phyloP scores from a whole-genome alignment of 805 yeast species.

The Yueomyces sinensis region DNA sequence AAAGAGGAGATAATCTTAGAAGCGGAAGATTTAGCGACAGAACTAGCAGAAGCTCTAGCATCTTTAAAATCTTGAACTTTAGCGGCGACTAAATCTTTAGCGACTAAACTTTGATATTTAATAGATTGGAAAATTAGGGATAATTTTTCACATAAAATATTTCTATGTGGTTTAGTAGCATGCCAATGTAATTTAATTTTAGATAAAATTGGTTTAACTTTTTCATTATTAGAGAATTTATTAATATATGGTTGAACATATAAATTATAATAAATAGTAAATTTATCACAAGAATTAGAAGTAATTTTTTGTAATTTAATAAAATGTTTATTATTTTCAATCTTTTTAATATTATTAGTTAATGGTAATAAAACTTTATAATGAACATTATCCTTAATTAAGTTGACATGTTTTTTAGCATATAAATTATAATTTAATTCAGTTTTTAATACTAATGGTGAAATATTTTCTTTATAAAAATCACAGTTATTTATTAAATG shows the following conservation, averaged over 20 bases:
- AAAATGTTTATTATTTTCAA: background rate
- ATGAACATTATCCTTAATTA: background rate
- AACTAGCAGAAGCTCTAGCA: too few species aligned
- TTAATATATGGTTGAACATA: background rate
- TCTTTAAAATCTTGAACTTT: background rate
- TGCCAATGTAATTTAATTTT: background rate
- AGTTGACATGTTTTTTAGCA: constrained; percentile 3
- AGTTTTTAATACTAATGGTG: constrained; percentile 5
- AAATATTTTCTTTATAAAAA: constrained; percentile 8
- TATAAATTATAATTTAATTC: constrained; percentile 1
- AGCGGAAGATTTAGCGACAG: background rate
- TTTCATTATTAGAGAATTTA: constrained; percentile 1
- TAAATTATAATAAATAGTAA: background rate
- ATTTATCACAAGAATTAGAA: background rate
- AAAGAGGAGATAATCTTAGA: background rate
- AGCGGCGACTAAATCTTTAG: background rate
- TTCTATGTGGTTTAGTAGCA: background rate
- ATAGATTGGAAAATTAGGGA: background rate
- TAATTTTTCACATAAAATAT: background rate
- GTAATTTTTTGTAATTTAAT: background rate
- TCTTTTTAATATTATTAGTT: background rate
- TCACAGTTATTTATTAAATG: constrained; percentile 4
- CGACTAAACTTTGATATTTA: too few species aligned
- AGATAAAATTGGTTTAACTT: constrained; percentile 1
- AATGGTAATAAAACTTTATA: constrained; percentile 1